Base-by-base conservation (phyloP, 2,329 filamentous ascomycete genomes). In the Ophiostoma ips region DNA sequence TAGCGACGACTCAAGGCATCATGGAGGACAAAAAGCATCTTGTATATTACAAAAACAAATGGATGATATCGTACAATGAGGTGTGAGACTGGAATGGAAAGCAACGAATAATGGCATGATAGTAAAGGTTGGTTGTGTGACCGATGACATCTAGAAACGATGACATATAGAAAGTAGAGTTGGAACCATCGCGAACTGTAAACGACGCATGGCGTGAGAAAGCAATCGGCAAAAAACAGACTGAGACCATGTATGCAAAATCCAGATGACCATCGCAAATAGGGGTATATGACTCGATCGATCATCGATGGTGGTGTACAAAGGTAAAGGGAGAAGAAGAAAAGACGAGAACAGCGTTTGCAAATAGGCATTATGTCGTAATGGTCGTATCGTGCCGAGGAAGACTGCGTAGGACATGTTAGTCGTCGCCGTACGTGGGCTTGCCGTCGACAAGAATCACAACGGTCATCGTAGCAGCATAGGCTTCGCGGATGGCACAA, bases 401-500 rank as follows among this genome's bases (percentile, higher is more conserved):
- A n/a, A n/a, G n/a, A n/a, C n/a, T n/a, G n/a, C n/a, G n/a, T n/a
- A n/a, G n/a, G n/a, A n/a, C n/a, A n/a, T n/a, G n/a, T 49, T 48
- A 53, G 13, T 56, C 54, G 12, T 58, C 56, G 6, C 44, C 51
- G 30, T 56, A 53, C 13, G 13, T 18, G 2, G 40, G 41, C 33
- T 51, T 53, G n/a, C 52, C 56, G 19, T 82, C 76, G 36, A 81
- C 69, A 50, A 87, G 64, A 50, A 88, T 84, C 37, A 86, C 79
- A 37, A 87, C 83, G 45, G 78, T 83, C 49, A 87, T 63, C 34
- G 81, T 81, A 15, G 81, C 82, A 2, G 84, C 84, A 63, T 84
- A 87, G 30, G 84, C 83, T 63, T 87, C 83, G 53, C 84, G 71
- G 52, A 87, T 79, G 10, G 82, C 81, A 62, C 84, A 88, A 15